Base-by-base conservation (phyloP, 2,329 filamentous ascomycete species). In the Penicillium sp. region DNA sequence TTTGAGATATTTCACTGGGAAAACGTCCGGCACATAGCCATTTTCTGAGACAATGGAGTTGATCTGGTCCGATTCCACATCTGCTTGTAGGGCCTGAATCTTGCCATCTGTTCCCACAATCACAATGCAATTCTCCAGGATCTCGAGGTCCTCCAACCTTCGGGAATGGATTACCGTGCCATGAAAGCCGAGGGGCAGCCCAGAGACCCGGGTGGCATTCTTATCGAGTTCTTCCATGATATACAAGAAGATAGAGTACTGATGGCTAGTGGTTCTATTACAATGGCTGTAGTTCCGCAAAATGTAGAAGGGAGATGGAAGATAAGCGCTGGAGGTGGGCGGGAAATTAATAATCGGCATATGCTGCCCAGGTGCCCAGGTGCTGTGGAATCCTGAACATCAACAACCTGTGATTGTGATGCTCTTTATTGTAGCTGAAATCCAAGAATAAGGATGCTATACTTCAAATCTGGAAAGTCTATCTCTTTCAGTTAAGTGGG, bases 151-250 rank as follows among this genome's bases (percentile, higher is more conserved):
- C 2, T 56, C 35, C 14, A 64, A 50, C 24, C 56, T 53, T 18
- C 58, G 57, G 8, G 67, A 68, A 58, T 75, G 72, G 40, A 74
- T 68, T 4, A 72, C 50, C 1, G 72, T 72, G 50, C 73, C 73
- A 48, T 74, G 63, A 47, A 75, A 72, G 45, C 66, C 69, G 1
- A 73, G 62, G 13, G 66, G 68, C 1, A 67, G 60, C 1, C 66
- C 65, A 8, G 49, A 60, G 35, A 50, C 56, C 11, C 54, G 54
- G 13, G 44, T 52, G 11, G 56, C 40, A 6, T 35, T 53, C 42
- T 50, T 56, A 31, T 58, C 49, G 13, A 63, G 37, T 4, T 42
- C 48, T 9, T 57, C 53, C 60, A 63, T 48, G 18, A 34, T 44
- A 8, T 10, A 13, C 3, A 22, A 20, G n/a, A 42, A 31, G 26